Percentiles rank a stretch among this genome's conserved stretches.
These are phyloP conservation scores for Begonia peltatifolia DNA, from an alignment of 306 rosid genomes.

Conservation along the genomic window DNA sequence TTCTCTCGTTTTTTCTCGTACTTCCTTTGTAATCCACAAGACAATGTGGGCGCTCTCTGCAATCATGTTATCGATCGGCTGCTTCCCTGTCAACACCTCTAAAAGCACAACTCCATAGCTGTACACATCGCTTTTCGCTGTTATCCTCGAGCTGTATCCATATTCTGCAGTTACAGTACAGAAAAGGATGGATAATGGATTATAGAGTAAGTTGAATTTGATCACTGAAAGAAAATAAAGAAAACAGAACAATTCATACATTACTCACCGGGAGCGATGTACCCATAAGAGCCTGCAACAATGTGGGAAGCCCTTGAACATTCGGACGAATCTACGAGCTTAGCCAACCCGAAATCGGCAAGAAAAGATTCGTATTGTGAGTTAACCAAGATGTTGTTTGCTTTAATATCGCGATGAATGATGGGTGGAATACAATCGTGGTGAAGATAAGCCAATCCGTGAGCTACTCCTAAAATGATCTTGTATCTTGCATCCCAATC, in stretches of 20 bases:
- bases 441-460: slow-evolving; percentile 90
- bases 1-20: slow-evolving; percentile 43
- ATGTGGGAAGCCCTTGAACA: slow-evolving; percentile 43
- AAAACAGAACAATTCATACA: slow-evolving; percentile 7
- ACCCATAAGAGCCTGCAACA: slow-evolving; percentile 89
- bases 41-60: slow-evolving; percentile 71
- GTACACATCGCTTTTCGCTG: slow-evolving; percentile 90
- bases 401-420: slow-evolving; percentile 69
- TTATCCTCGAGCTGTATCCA: slow-evolving; percentile 90
- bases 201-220: not conserved
- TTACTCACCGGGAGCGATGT: slow-evolving; percentile 93
- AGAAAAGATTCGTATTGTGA: slow-evolving; percentile 70
- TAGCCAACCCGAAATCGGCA: slow-evolving; percentile 92
- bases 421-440: slow-evolving; percentile 90
- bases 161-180: slow-evolving; percentile 49
- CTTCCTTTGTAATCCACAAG: slow-evolving; percentile 56
- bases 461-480: slow-evolving; percentile 74
- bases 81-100: slow-evolving; percentile 71
- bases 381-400: slow-evolving; percentile 87
- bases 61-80: slow-evolving; percentile 55
- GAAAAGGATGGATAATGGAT: not conserved
- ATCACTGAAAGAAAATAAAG: not conserved
- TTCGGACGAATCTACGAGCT: slow-evolving; percentile 44
- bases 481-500: slow-evolving; percentile 93
- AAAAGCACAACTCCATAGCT: slow-evolving; percentile 83